A percentile compares a stretch with the other conserved stretches of the same genome.
Conservation (phyloP, 192 early-diverging fungal species). For the Podila epicladia region DNA sequence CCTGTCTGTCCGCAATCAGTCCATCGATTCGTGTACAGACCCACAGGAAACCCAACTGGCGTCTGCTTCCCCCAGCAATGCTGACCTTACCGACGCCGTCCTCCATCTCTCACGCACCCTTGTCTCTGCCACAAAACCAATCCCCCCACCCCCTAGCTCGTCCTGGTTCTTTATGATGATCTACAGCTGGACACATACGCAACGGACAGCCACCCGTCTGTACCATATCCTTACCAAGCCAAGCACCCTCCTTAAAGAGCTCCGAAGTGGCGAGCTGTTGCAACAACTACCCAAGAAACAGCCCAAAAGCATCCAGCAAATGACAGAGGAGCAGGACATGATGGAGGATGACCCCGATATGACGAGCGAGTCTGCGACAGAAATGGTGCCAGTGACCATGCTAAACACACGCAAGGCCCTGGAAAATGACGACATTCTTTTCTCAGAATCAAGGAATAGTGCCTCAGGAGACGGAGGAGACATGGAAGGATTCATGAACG, state of each 20-base stretch:
- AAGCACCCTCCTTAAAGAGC: constrained; percentile 14
- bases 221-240: constrained; percentile 34
- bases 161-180: constrained; percentile 50
- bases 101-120: constrained; percentile 43
- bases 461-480: not conserved
- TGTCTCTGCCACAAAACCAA: constrained; percentile 9
- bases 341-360: constrained; percentile 43
- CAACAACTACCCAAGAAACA: constrained; percentile 4
- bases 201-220: constrained; percentile 21
- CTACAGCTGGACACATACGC: constrained; percentile 39
- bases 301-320: constrained; percentile 41
- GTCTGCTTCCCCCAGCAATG: constrained; percentile 13
- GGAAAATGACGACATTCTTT: constrained; percentile 7
- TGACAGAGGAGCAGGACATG: constrained; percentile 44
- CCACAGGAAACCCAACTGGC: constrained; percentile 3
- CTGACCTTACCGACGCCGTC: constrained; percentile 38
- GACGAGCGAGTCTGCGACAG: constrained; percentile 24
- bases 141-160: constrained; percentile 8
- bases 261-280: constrained; percentile 17
- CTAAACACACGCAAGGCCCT: constrained; percentile 25
- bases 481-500: constrained; percentile 2
- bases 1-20: not conserved
- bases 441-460: constrained; percentile 1
- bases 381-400: constrained; percentile 47
- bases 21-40: not conserved